phyloP scores from a whole-genome alignment of 805 yeast species.

The Suhomyces kilbournensis region DNA sequence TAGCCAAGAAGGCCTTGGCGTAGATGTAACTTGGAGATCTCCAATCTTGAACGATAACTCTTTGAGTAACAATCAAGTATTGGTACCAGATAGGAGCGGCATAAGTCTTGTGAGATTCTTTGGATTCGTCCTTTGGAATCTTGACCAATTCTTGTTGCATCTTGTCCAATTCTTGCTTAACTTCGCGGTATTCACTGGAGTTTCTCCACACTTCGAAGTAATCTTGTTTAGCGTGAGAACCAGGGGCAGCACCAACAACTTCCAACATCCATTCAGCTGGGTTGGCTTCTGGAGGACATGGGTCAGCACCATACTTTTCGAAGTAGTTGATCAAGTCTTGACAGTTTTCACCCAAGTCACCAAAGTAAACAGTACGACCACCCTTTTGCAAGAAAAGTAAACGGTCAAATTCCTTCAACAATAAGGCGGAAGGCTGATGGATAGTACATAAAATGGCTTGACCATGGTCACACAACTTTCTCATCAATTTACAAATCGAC shows the following conservation, averaged over 20 bases:
- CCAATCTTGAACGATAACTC: slow-evolving; percentile 39
- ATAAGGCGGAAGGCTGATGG: slow-evolving; percentile 82
- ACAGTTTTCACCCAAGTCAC: slow-evolving; percentile 33
- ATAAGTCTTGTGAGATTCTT: slow-evolving; percentile 23
- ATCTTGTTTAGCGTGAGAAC: slow-evolving; percentile 69
- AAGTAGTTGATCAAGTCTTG: slow-evolving; percentile 30
- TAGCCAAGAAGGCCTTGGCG: slow-evolving; percentile 58
- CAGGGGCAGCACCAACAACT: slow-evolving; percentile 81
- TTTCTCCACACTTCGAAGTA: slow-evolving; percentile 75
- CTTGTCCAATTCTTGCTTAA: slow-evolving; percentile 54
- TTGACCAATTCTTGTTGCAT: slow-evolving; percentile 59
- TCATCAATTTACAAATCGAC: slow-evolving; percentile 39
- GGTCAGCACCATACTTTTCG: slow-evolving; percentile 36
- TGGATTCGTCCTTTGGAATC: slow-evolving; percentile 19
- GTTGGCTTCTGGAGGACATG: slow-evolving; percentile 37
- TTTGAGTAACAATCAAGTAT: slow-evolving; percentile 18
- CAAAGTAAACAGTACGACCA: slow-evolving; percentile 47
- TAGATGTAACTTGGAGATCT: slow-evolving; percentile 39
- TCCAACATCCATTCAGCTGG: slow-evolving; percentile 84
- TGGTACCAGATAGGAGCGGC: slow-evolving; percentile 28
- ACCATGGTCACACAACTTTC: slow-evolving; percentile 40
- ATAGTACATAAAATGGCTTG: slow-evolving; percentile 55
- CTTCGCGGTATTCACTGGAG: slow-evolving; percentile 58
- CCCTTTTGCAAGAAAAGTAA: slow-evolving; percentile 53
- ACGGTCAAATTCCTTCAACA: slow-evolving; percentile 76